Evolutionary conservation across 2,329 filamentous ascomycete genomes (phyloP).

Genomic region (Trichoderma brevicompactum): DNA sequence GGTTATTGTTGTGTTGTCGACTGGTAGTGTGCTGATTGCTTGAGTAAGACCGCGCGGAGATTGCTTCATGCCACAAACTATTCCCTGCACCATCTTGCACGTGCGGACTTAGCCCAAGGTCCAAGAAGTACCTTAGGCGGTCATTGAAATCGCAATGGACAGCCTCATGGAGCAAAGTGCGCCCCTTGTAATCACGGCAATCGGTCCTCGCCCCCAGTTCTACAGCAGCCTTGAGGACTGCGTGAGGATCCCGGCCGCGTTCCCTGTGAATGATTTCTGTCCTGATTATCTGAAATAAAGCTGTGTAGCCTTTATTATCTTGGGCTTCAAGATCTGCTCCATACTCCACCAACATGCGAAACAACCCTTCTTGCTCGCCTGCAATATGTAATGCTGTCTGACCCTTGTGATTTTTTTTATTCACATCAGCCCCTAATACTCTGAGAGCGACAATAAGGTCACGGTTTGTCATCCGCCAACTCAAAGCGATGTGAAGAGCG

Average conservation of each 20-base stretch:
- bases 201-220: slow-evolving; percentile 29
- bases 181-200: slow-evolving; percentile 30
- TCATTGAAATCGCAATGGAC: background rate
- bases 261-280: too few species aligned
- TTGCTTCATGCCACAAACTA: slow-evolving; percentile 33
- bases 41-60: slow-evolving; percentile 14
- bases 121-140: slow-evolving; percentile 21
- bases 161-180: slow-evolving; percentile 32
- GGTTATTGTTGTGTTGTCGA: background rate
- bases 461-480: background rate
- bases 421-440: slow-evolving; percentile 33
- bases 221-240: slow-evolving; percentile 26
- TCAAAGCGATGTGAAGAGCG: slow-evolving; percentile 31
- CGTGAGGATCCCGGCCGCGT: background rate
- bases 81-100: slow-evolving; percentile 33
- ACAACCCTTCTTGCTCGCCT: accelerated
- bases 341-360: slow-evolving; percentile 29
- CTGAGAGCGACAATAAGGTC: slow-evolving; percentile 26
- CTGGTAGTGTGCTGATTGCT: background rate
- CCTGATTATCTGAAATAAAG: slow-evolving; percentile 28
- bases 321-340: slow-evolving; percentile 34
- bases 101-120: slow-evolving; percentile 23
- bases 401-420: slow-evolving; percentile 31
- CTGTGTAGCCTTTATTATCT: slow-evolving; percentile 30
- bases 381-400: slow-evolving; percentile 31